Evolutionary conservation across 2,329 filamentous ascomycete species (phyloP).

Genomic region (Byssothecium circinans): DNA sequence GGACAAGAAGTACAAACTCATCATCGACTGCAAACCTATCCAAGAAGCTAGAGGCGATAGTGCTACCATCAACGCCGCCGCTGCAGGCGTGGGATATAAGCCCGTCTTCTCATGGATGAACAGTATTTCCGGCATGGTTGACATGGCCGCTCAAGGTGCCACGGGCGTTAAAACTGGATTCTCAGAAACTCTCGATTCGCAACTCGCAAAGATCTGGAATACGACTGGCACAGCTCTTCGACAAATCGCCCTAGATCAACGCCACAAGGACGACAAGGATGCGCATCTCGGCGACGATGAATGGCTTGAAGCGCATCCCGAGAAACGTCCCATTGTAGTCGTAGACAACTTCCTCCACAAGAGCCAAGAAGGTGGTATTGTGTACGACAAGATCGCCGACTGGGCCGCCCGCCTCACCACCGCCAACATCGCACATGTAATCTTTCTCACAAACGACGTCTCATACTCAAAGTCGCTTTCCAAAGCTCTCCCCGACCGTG

Average conservation of each 20-base stretch:
- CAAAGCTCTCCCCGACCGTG: constrained; percentile 84
- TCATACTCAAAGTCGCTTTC: constrained; percentile 85
- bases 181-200: constrained; percentile 86
- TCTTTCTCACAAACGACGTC: constrained; percentile 89
- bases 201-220: constrained; percentile 85
- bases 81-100: constrained; percentile 81
- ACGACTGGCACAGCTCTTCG: constrained; percentile 80
- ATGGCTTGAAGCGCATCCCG: constrained; percentile 86
- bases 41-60: constrained; percentile 88
- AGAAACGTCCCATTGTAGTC: constrained; percentile 78
- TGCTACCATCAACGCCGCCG: constrained; percentile 79
- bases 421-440: constrained; percentile 86
- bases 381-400: constrained; percentile 66
- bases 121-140: constrained; percentile 86
- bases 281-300: constrained; percentile 75
- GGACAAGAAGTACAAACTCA: constrained; percentile 72
- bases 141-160: constrained; percentile 89
- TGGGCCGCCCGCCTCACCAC: constrained; percentile 85
- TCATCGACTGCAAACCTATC: constrained; percentile 91
- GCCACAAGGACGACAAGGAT: constrained; percentile 74
- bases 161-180: constrained; percentile 94
- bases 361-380: constrained; percentile 52
- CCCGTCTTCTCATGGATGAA: constrained; percentile 98
- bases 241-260: constrained; percentile 69
- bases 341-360: constrained; percentile 92